Evolutionary conservation across 805 yeast species (phyloP), one percentile per base, ranked within the genome.

Genomic region (Wickerhamiella australiensis): DNA sequence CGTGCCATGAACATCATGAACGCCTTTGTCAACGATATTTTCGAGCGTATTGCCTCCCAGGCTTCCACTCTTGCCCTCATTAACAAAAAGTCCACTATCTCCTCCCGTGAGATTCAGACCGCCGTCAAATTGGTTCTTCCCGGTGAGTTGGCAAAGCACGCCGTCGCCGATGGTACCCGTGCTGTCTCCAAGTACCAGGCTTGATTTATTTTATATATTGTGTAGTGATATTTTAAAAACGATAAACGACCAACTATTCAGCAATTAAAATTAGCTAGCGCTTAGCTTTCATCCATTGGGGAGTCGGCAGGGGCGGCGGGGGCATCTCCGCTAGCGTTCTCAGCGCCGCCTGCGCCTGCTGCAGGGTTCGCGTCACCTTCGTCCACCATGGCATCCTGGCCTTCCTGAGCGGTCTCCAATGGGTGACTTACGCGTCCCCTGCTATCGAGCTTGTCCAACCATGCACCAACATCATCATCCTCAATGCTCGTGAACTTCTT

Each of bases 1-100:
- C 85, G 86, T 70, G 95, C 97, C 58, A 90, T 90, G 95, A 87
- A 96, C 59, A 90, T 90, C 71, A 82, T 90, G 90, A 90, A 90
- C 84, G 90, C 96, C 42, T 90, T 90, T 64, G 96, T 90, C 62
- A 88, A 87, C 75, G 96, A 90, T 74, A 86, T 88, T 68, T 90
- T 88, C 68, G 96, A 88, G 78, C 88, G 97, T 78, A 84, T 90
- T 64, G 96, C 96, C 62, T 73, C 90, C 64, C 96, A 88, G 77
- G 96, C 96, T 64, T 88, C 96, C 60, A 90, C 88, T 76, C 80
- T 90, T 65, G 96, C 96, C 73, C 95, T 95, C 67, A 88, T 88
- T 83, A 88, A 88, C 85, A 87, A 87, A 79, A 88, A 87, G 76
- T 85, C 95, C 54, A 88, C 97, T 62, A 88, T 90, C 66, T 85